Conservation (phyloP, 169 alveolate genomes). For the Eimeria tenella region DNA sequence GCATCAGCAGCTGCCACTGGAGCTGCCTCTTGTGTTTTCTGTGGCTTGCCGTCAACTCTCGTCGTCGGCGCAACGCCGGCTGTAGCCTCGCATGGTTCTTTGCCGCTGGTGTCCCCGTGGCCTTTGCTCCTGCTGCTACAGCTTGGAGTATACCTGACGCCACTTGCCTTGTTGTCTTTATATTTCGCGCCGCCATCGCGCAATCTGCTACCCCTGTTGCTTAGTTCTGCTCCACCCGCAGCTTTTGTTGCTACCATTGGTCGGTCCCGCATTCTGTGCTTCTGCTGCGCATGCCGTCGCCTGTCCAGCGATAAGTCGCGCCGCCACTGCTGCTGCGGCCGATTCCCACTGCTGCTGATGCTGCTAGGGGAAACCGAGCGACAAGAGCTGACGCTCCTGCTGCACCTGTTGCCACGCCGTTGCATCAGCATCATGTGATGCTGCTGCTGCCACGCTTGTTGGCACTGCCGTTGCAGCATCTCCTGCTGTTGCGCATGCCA, state of each 20-base stretch:
- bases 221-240: not conserved
- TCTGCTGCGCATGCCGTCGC: not conserved
- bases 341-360: constrained; percentile 4
- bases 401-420: not conserved
- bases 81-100: not conserved
- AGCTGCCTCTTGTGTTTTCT: not conserved
- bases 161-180: not conserved
- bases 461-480: constrained; percentile 12
- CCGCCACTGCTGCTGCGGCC: constrained; percentile 15
- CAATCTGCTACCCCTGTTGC: not conserved
- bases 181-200: not conserved
- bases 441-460: constrained; percentile 12
- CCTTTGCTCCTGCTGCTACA: too few species aligned
- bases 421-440: not conserved
- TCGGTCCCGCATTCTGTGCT: not conserved
- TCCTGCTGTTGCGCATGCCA: not conserved
- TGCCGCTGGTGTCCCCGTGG: not conserved
- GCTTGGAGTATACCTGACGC: not conserved
- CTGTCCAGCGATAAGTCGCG: not conserved
- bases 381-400: constrained; percentile 10
- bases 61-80: not conserved
- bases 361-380: not conserved
- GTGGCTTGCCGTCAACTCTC: not conserved
- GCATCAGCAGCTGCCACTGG: not conserved
- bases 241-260: not conserved